These are phyloP conservation scores for Digitaria exilis DNA, from an alignment of 202 grass and related monocot species.

Conservation along the genomic window DNA sequence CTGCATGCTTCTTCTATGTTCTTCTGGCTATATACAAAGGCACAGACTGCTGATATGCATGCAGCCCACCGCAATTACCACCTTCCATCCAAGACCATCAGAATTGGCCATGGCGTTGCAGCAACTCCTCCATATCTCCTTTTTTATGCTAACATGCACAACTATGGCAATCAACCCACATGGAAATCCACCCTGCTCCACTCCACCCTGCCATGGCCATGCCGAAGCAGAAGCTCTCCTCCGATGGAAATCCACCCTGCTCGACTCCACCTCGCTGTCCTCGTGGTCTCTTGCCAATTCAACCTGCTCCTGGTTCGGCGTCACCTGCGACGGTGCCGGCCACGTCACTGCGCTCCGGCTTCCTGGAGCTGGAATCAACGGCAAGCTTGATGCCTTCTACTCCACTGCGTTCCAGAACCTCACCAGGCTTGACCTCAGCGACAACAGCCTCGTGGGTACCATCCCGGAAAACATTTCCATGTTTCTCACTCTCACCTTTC, in stretches of 20 bases:
- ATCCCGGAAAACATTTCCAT: no score
- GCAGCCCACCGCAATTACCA: not conserved
- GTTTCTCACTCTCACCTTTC: no score
- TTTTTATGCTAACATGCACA: not conserved
- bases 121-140: not conserved
- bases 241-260: slow-evolving; percentile 46
- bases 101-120: not conserved
- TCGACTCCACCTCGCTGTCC: not conserved
- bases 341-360: slow-evolving; percentile 7
- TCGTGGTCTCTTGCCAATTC: slow-evolving; percentile 42
- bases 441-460: no score
- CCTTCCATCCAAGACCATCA: no score
- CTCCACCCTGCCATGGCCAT: no score
- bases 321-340: slow-evolving; percentile 17
- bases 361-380: no score
- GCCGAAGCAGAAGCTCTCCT: slow-evolving; percentile 49
- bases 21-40: not conserved
- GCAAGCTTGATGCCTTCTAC: no score
- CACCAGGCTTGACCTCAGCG: no score
- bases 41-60: not conserved
- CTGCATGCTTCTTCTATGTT: no score
- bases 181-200: not conserved
- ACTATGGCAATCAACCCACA: not conserved
- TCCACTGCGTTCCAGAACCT: no score
- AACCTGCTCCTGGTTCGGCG: slow-evolving; percentile 41